Evolutionary conservation across 345 rosid genomes (phyloP).

Genomic region (Camelina sativa): DNA sequence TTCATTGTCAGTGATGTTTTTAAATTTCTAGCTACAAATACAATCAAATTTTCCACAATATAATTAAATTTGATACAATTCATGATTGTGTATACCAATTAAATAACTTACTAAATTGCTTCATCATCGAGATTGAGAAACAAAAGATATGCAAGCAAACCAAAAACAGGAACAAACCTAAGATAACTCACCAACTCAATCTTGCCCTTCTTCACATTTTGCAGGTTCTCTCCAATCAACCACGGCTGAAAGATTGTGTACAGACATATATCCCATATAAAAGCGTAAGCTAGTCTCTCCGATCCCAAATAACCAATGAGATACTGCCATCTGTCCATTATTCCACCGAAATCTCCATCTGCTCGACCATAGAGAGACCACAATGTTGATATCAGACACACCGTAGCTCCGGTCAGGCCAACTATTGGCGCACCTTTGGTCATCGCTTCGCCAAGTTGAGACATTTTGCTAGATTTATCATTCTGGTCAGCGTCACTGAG

Average conservation of each 20-base stretch:
- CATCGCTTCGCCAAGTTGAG: constrained; percentile 69
- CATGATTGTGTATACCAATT: too few species aligned
- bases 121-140: constrained; percentile 61
- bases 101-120: neutral
- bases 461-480: constrained; percentile 48
- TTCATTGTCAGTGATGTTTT: too few species aligned
- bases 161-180: constrained; percentile 80
- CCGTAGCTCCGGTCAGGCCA: constrained; percentile 76
- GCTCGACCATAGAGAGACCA: constrained; percentile 80
- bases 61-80: too few species aligned
- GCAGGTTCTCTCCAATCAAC: constrained; percentile 86
- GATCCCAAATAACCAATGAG: constrained; percentile 71
- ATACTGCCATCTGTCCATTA: constrained; percentile 70
- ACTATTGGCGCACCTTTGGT: constrained; percentile 72
- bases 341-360: constrained; percentile 67
- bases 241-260: constrained; percentile 94
- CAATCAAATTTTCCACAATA: too few species aligned
- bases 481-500: constrained; percentile 57
- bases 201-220: constrained; percentile 63
- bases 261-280: constrained; percentile 84
- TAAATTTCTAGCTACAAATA: too few species aligned
- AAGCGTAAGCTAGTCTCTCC: constrained; percentile 90
- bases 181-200: constrained; percentile 58
- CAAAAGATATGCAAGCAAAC: constrained; percentile 70
- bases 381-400: constrained; percentile 63